These are phyloP conservation scores for Ophiostoma ulmi DNA, from an alignment of 2,329 filamentous ascomycete species.

Conservation along the genomic window DNA sequence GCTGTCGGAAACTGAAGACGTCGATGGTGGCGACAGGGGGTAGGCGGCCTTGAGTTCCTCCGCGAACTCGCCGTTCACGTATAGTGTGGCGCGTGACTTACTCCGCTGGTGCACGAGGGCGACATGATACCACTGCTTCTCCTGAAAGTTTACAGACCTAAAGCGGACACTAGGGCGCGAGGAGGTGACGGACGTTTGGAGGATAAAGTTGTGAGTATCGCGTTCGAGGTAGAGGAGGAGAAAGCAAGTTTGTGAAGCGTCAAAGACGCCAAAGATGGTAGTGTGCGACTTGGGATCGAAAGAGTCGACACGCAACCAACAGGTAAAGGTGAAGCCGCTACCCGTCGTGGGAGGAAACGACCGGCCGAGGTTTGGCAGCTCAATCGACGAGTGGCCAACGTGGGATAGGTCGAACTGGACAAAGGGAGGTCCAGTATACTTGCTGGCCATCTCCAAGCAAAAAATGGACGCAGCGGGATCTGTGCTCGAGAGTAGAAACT, in stretches of 20 bases:
- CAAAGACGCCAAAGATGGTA: conserved; percentile 92
- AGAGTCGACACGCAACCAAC: conserved; percentile 82
- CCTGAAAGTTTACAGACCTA: conserved; percentile 71
- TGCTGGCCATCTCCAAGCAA: conserved; percentile 64
- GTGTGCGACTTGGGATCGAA: conserved; percentile 85
- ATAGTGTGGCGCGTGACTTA: conserved; percentile 78
- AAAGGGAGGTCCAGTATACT: conserved; percentile 72
- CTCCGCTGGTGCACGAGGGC: conserved; percentile 78
- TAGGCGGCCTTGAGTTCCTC: conserved; percentile 90
- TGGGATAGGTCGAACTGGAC: conserved; percentile 92
- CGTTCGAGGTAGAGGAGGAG: conserved; percentile 89
- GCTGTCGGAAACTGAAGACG: conserved; percentile 59
- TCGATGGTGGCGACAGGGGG: conserved; percentile 65
- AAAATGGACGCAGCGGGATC: conserved; percentile 60
- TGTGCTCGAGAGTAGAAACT: conserved; percentile 58
- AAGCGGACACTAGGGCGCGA: conserved; percentile 86
- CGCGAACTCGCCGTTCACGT: conserved; percentile 87
- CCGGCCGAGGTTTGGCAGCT: conserved; percentile 78
- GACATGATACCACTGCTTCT: conserved; percentile 86
- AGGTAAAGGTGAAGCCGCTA: conserved; percentile 81
- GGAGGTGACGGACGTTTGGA: conserved; percentile 90
- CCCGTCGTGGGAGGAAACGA: conserved; percentile 75
- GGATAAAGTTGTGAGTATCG: conserved; percentile 87
- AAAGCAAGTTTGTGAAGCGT: conserved; percentile 87
- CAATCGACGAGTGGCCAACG: conserved; percentile 83